These are phyloP conservation scores for Pseudozyma sp. DNA, from an alignment of 1,284 basidiomycete species.

Conservation along the genomic window DNA sequence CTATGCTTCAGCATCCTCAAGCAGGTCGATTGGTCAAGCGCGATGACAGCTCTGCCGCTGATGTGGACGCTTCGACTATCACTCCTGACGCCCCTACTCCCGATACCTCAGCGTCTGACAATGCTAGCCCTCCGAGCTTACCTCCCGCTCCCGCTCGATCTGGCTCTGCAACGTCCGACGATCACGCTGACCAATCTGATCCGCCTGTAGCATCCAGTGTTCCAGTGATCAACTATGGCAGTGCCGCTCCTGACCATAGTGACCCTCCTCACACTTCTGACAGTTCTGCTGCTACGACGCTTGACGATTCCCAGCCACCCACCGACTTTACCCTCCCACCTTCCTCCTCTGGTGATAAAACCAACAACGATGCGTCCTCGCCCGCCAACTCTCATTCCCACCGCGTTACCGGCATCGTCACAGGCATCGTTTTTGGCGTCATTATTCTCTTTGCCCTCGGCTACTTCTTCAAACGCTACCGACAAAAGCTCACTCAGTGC, in stretches of 20 bases:
- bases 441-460: constrained; percentile 2
- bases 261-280: constrained; percentile 1
- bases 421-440: background rate
- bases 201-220: background rate
- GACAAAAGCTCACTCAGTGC: background rate
- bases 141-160: background rate
- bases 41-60: background rate
- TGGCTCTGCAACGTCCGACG: too few relatives aligned
- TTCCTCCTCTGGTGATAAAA: background rate
- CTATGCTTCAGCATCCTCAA: too few relatives aligned
- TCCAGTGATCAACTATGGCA: constrained; percentile 2
- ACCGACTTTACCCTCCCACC: background rate
- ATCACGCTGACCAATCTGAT: background rate
- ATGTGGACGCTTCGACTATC: background rate
- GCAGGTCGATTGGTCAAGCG: background rate
- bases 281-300: constrained; percentile 9
- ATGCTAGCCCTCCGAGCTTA: background rate
- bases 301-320: constrained; percentile 13
- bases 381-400: background rate
- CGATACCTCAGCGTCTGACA: too few relatives aligned
- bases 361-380: background rate
- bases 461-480: constrained; percentile 14
- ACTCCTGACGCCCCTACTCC: background rate
- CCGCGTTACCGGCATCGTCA: background rate
- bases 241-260: background rate